Percentiles rank a stretch among this genome's conserved stretches.
Evolutionary conservation across 2,329 filamentous ascomycete species (phyloP).

Genomic region (Alternaria arbusti): DNA sequence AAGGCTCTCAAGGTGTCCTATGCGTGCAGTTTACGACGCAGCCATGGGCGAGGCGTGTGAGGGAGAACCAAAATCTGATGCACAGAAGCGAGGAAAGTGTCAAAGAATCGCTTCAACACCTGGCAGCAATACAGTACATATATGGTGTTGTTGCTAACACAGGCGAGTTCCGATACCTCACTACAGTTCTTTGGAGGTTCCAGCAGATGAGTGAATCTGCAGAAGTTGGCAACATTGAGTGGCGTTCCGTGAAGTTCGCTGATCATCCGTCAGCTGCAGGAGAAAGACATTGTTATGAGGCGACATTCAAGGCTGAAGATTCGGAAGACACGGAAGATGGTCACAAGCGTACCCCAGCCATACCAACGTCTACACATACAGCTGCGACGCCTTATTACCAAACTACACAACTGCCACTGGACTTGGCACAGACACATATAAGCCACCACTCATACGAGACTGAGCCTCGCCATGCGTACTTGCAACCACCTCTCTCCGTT

Average conservation of each 20-base stretch:
- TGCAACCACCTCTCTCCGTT: conserved; percentile 34
- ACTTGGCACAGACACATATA: conserved; percentile 14
- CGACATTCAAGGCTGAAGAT: conserved; percentile 12
- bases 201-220: conserved; percentile 34
- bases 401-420: conserved; percentile 15
- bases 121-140: conserved; percentile 54
- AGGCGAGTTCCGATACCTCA: conserved; percentile 32
- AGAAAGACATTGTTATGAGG: conserved; percentile 24
- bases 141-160: conserved; percentile 40
- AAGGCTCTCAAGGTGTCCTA: conserved; percentile 27
- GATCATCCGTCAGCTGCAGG: conserved; percentile 1
- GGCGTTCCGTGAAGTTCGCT: conserved; percentile 42
- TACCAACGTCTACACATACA: neutral
- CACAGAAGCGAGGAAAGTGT: conserved; percentile 36
- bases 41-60: conserved; percentile 53
- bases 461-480: conserved; percentile 17
- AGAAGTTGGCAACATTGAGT: conserved; percentile 41
- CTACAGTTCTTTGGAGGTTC: conserved; percentile 51
- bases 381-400: conserved; percentile 22
- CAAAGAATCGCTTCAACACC: conserved; percentile 37
- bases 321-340: neutral
- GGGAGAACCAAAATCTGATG: conserved; percentile 28
- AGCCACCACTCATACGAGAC: conserved; percentile 20
- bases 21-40: conserved; percentile 50
- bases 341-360: neutral